Percentiles rank a stretch among this genome's conserved stretches.
Evolutionary conservation across 2,329 filamentous ascomycete genomes (phyloP).

Genomic region (Macrophomina tecta): DNA sequence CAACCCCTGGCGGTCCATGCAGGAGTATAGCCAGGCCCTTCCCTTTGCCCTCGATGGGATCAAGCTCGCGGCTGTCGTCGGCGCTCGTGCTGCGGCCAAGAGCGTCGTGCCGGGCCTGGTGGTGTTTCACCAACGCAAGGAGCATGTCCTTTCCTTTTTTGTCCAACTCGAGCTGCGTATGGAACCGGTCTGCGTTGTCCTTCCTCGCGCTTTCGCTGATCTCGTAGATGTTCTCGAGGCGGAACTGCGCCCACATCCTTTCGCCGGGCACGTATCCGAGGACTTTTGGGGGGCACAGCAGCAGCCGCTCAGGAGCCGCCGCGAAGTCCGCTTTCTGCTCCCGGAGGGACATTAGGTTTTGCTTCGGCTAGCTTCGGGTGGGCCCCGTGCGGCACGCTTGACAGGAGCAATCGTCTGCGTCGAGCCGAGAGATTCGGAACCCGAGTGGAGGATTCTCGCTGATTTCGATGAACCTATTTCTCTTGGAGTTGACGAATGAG

Average conservation of each 20-base stretch:
- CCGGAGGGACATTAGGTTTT: not conserved
- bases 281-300: constrained; percentile 23
- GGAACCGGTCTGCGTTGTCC: not conserved
- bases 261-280: constrained; percentile 26
- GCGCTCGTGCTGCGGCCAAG: not conserved
- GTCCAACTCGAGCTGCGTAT: not conserved
- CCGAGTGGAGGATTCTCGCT: constrained; percentile 19
- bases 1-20: constrained; percentile 58
- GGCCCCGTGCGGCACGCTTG: constrained; percentile 7
- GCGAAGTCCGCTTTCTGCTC: constrained; percentile 14
- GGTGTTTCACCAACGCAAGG: not conserved
- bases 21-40: constrained; percentile 59
- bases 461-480: constrained; percentile 24
- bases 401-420: constrained; percentile 21
- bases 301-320: constrained; percentile 8
- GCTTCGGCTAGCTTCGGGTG: constrained; percentile 6
- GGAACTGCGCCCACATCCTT: constrained; percentile 5
- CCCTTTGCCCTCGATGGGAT: constrained; percentile 59
- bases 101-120: not conserved
- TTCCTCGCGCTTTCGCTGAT: not conserved
- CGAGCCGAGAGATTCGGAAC: constrained; percentile 5
- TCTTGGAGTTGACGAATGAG: constrained; percentile 25
- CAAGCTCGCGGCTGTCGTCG: constrained; percentile 30
- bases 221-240: not conserved
- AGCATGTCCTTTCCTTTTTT: not conserved